These are phyloP conservation scores for Apophysomyces ossiformis DNA, from an alignment of 371 early-diverging fungal species.

Conservation along the genomic window DNA sequence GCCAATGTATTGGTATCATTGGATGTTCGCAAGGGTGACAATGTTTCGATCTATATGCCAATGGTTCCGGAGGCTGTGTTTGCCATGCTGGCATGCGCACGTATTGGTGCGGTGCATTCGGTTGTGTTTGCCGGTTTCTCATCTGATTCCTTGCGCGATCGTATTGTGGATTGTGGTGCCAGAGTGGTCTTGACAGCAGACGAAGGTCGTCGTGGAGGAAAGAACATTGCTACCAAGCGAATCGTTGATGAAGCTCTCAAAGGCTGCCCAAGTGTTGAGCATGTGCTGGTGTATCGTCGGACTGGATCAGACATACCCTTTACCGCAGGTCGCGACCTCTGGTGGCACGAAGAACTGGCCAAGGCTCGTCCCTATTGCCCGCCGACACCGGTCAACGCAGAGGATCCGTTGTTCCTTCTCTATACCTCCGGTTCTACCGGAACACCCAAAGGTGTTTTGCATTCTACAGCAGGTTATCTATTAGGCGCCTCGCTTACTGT, in stretches of 20 bases:
- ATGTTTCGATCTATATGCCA: conserved; percentile 96
- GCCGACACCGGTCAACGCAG: conserved; percentile 83
- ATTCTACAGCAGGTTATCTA: conserved; percentile 95
- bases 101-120: conserved; percentile 88
- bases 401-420: conserved; percentile 96
- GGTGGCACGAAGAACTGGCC: conserved; percentile 86
- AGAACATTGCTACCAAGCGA: conserved; percentile 85
- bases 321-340: conserved; percentile 76
- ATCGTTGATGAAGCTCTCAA: conserved; percentile 90
- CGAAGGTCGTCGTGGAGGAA: conserved; percentile 90
- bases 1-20: conserved; percentile 79
- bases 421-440: conserved; percentile 97
- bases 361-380: conserved; percentile 81
- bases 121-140: conserved; percentile 97
- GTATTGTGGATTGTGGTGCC: conserved; percentile 79
- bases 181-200: conserved; percentile 85
- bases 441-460: conserved; percentile 93
- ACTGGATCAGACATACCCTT: conserved; percentile 83
- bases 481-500: conserved; percentile 87
- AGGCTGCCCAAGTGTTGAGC: conserved; percentile 74
- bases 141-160: conserved; percentile 83
- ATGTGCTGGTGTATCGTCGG: conserved; percentile 87
- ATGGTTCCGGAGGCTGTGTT: conserved; percentile 96
- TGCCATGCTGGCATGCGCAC: conserved; percentile 92
- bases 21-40: conserved; percentile 90